Evolutionary conservation across 768 basidiomycete species (phyloP), one percentile per base, ranked within the genome.

Genomic region (Lactarius indigo): DNA sequence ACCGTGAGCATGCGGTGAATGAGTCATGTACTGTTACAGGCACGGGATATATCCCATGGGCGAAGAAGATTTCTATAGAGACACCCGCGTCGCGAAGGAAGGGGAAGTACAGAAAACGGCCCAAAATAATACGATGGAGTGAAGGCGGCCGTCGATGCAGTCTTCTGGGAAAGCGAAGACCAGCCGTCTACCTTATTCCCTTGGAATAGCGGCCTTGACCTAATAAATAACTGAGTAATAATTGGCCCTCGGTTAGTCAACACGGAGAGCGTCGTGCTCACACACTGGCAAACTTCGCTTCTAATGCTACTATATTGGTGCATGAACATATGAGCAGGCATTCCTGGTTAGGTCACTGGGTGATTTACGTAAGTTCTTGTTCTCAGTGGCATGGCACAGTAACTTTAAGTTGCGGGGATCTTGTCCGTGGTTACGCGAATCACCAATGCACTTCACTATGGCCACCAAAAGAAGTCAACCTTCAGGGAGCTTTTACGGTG

Each of bases 31-130:
- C 57, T 35, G 28, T 69, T 39, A 63, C 63, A 89, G 88, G 70
- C 88, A 88, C 75, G 75, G 35, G 26, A 72, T 73, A 47, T 55
- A 35, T 31, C 37, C 52, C 41, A 42, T 70, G 63, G 63, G 63
- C 20, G 65, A 66, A 30, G 68, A 71, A 37, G 70, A 71, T 41
- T 71, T 71, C 28, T 71, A 66, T 44, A 68, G 62, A 31, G 70
- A 69, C 17, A 4, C 20, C 13, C 1, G 1, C 8, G 26, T 28
- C n/a, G 7, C 33, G 13, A 23, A 42, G 39, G 42, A 23, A 30
- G 20, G 28, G 44, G 15, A 57, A n/a, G 44, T 20, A 9, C 31
- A 37, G 10, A 56, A 37, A 23, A 18, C 37, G 2, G 12, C 31
- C 23, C n/a, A n/a, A n/a, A n/a, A n/a, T n/a, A 3, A 42, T n/a